phyloP scores from a whole-genome alignment of 2,329 filamentous ascomycete genomes.

The Dryadomyces quercus-mongolicae region DNA sequence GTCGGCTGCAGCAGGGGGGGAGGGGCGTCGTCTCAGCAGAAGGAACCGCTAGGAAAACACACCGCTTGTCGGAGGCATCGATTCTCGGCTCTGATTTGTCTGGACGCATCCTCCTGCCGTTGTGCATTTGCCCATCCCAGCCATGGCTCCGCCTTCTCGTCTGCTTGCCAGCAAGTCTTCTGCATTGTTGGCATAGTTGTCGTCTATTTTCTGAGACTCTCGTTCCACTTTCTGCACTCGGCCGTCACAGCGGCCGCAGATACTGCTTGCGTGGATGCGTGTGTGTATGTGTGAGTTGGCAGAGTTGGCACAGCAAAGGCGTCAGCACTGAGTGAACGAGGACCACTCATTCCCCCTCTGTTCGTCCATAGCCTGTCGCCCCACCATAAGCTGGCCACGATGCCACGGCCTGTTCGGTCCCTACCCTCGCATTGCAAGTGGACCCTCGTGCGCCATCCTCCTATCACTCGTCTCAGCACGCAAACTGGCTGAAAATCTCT shows the following conservation, averaged over 20 bases:
- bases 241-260: conserved; percentile 33
- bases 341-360: neutral
- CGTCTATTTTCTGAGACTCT: neutral
- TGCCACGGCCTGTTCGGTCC: neutral
- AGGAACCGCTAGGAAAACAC: neutral
- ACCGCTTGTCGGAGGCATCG: neutral
- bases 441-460: neutral
- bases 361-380: neutral
- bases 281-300: neutral
- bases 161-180: neutral
- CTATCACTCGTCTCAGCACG: neutral
- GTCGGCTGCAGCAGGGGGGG: neutral
- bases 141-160: neutral
- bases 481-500: neutral
- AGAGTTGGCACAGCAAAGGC: neutral
- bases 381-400: conserved; percentile 1
- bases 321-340: neutral
- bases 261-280: neutral
- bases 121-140: neutral
- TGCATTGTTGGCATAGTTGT: neutral
- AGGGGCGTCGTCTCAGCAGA: neutral
- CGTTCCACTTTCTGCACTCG: conserved; percentile 7
- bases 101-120: neutral
- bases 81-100: neutral
- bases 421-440: neutral